These are phyloP conservation scores for Curvularia sp. DNA, from an alignment of 2,329 filamentous ascomycete genomes.

Conservation along the genomic window DNA sequence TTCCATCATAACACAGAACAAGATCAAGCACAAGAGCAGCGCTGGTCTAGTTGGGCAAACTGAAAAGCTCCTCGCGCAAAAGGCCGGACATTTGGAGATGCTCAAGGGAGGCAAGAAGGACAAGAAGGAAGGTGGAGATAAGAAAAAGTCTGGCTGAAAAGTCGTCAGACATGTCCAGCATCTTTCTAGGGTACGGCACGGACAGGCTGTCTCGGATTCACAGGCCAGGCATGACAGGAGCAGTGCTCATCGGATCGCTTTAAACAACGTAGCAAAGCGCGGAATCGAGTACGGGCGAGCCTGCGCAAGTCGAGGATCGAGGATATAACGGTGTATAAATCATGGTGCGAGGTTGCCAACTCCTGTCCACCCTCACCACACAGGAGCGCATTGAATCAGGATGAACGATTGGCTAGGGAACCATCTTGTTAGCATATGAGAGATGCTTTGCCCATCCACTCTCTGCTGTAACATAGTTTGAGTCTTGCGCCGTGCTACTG, in stretches of 20 bases:
- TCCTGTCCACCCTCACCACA: not conserved
- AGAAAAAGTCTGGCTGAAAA: slow-evolving; percentile 25
- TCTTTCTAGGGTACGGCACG: not conserved
- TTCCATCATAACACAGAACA: slow-evolving; percentile 65
- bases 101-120: slow-evolving; percentile 70
- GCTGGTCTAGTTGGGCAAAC: slow-evolving; percentile 69
- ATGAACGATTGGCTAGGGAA: not conserved
- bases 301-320: not conserved
- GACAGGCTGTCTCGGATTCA: not conserved
- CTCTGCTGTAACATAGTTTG: slow-evolving; percentile 5
- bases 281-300: not conserved
- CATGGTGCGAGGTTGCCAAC: not conserved
- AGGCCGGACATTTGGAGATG: slow-evolving; percentile 74
- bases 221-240: not conserved
- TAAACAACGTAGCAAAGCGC: not conserved
- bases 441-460: slow-evolving; percentile 2
- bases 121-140: slow-evolving; percentile 41
- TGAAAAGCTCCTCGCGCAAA: slow-evolving; percentile 70
- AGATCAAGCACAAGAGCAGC: slow-evolving; percentile 71
- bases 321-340: not conserved
- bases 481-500: slow-evolving; percentile 8
- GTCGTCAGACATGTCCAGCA: slow-evolving; percentile 3
- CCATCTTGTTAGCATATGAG: slow-evolving; percentile 9
- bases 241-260: not conserved
- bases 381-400: not conserved